phyloP scores from a whole-genome alignment of 148 eudicot genomes.

The Camellia japonica region DNA sequence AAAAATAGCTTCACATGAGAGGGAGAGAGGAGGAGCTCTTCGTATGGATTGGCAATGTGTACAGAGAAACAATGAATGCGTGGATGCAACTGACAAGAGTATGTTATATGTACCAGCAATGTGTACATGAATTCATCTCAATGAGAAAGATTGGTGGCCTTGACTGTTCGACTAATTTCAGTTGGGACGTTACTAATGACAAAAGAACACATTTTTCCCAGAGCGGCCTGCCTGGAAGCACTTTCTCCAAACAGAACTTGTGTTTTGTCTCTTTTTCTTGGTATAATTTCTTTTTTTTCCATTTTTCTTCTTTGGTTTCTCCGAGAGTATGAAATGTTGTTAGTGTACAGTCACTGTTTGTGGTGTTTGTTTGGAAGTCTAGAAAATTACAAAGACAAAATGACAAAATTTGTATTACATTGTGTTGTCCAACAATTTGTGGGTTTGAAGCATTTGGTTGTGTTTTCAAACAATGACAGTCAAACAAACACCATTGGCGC shows the following conservation, averaged over 20 bases:
- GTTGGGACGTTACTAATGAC: not conserved
- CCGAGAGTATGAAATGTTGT: no score
- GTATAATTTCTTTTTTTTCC: not conserved
- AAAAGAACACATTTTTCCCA: not conserved
- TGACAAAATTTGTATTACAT: not conserved
- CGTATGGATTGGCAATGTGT: not conserved
- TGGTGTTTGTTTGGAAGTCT: not conserved
- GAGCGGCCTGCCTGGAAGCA: not conserved
- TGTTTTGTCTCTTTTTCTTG: not conserved
- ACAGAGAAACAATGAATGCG: not conserved
- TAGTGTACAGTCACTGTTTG: not conserved
- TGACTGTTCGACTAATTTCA: not conserved
- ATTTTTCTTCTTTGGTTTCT: not conserved
- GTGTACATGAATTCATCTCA: not conserved
- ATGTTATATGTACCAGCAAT: not conserved
- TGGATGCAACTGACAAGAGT: not conserved
- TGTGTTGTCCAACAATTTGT: no score
- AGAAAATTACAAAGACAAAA: not conserved
- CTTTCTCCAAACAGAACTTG: not conserved
- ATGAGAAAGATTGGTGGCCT: not conserved
- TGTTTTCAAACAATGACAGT: no score
- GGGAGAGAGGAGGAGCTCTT: not conserved
- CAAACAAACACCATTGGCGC: slow-evolving; percentile 39
- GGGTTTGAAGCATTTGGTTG: no score
- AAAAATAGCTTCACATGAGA: not conserved